Base-by-base conservation (phyloP, 2,329 filamentous ascomycete species). In the Xylariaceae sp. region DNA sequence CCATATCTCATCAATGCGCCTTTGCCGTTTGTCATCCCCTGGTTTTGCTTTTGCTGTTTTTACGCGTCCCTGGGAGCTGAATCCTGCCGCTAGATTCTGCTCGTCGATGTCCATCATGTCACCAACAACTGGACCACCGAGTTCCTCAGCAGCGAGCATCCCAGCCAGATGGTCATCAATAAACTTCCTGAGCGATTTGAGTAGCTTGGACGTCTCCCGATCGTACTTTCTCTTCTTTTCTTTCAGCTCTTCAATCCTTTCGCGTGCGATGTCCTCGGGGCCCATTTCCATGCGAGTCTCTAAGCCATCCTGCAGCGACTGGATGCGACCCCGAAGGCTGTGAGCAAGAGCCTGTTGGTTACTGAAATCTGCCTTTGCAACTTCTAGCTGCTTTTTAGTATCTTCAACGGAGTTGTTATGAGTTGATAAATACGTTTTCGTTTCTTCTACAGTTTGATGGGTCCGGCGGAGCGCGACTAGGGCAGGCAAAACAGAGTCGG, bases 111-210 rank as follows among this genome's bases (percentile, higher is more conserved):
- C 85, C 68, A 89, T 79, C 65, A 88, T 79, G 63, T 91, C 88
- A 3, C 92, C 90, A 1, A 93, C 90, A 9, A 92, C 88, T 0
- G 92, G 91, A 0, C 92, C 91, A 6, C 92, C 92, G 1, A 93
- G 80, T 68, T 92, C 90, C 75, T 96, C 92, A 1, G 90, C 90
- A 6, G 91, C 91, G 39, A 96, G 79, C 85, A 94, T 90, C 3
- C 83, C 75, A 1, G 89, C 89, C 1, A 96, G 80, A 36, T 85
- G 82, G 39, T 85, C 77, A 60, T 90, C 84, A 55, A 94, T 87
- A 68, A 96, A 96, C 14, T 76, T 77, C 61, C 88, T 84, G 53
- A 96, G 80, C 0, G 84, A 80, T 55, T 81, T 82, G 53, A 89
- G 82, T 14, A 95, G 76, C 37, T 76, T 79, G 1, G 78, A 76